Evolutionary conservation across 1,139 yeast genomes (phyloP).

Genomic region (Lodderomyces margitis): DNA sequence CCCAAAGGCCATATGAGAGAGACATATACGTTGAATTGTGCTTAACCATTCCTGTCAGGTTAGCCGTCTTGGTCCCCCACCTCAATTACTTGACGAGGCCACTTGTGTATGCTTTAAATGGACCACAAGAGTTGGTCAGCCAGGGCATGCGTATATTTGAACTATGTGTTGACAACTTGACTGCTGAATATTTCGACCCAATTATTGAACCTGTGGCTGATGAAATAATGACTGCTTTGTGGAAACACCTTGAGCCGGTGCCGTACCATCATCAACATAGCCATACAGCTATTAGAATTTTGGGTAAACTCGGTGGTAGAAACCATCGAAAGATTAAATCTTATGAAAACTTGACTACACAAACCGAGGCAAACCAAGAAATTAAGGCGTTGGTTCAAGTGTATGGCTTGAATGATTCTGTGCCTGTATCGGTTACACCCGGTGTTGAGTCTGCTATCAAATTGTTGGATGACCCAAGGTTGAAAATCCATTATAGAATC

Average conservation of each 20-base stretch:
- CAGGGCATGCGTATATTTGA: constrained; percentile 95
- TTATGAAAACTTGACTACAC: constrained; percentile 59
- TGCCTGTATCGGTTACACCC: constrained; percentile 77
- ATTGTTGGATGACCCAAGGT: constrained; percentile 64
- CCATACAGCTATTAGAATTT: constrained; percentile 87
- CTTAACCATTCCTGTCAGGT: constrained; percentile 89
- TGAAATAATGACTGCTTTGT: constrained; percentile 88
- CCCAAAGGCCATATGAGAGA: constrained; percentile 85
- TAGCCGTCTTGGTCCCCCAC: constrained; percentile 92
- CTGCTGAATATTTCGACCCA: constrained; percentile 96
- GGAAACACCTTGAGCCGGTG: constrained; percentile 87
- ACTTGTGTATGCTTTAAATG: constrained; percentile 84
- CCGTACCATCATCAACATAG: constrained; percentile 94
- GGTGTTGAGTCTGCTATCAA: constrained; percentile 76
- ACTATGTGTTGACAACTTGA: constrained; percentile 92
- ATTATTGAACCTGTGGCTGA: constrained; percentile 93
- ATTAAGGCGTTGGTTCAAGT: constrained; percentile 66
- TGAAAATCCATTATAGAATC: constrained; percentile 64
- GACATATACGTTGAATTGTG: constrained; percentile 94
- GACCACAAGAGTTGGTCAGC: constrained; percentile 85
- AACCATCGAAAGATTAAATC: constrained; percentile 82
- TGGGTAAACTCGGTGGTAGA: constrained; percentile 96
- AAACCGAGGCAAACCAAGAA: constrained; percentile 63
- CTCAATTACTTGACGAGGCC: constrained; percentile 86
- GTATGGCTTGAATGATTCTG: constrained; percentile 60